Evolutionary conservation across 2,329 filamentous ascomycete genomes (phyloP).

Genomic region (Sarocladiaceae sp.): DNA sequence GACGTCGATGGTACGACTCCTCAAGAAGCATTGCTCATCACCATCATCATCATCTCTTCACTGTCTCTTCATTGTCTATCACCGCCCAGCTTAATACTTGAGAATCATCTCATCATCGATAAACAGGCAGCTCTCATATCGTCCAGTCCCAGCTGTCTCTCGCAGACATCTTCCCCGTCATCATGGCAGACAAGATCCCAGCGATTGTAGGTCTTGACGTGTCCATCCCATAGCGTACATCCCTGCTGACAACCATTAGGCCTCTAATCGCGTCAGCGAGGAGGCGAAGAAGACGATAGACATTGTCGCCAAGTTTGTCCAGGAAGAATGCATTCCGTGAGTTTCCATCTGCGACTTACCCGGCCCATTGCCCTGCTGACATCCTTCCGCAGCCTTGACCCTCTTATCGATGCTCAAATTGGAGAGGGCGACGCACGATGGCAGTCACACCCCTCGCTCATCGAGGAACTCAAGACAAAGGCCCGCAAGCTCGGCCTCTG

Average conservation of each 20-base stretch:
- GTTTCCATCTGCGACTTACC: conserved; percentile 17
- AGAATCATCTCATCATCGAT: no score
- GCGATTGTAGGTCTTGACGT: conserved; percentile 31
- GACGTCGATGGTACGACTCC: no score
- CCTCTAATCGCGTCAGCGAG: conserved; percentile 64
- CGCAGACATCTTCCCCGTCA: conserved; percentile 10
- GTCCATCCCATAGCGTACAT: not conserved
- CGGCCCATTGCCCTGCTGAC: not conserved
- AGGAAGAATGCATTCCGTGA: conserved; percentile 86
- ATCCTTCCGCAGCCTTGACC: conserved; percentile 57
- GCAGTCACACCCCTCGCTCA: conserved; percentile 68
- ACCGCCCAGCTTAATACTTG: no score
- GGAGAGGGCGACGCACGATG: conserved; percentile 73
- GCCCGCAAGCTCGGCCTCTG: conserved; percentile 80
- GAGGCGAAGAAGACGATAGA: conserved; percentile 79
- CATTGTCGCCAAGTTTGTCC: conserved; percentile 88
- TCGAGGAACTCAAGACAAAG: conserved; percentile 85
- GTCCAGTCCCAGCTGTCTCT: no score
- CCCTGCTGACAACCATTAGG: conserved; percentile 23
- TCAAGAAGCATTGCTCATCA: not conserved
- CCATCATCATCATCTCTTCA: no score
- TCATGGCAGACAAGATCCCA: conserved; percentile 40
- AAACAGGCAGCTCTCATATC: no score
- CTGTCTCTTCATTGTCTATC: no score
- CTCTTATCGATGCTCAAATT: conserved; percentile 72